Evolutionary conservation across 495 filamentous ascomycete species (phyloP).

Genomic region (Amphirosellinia nigrospora): DNA sequence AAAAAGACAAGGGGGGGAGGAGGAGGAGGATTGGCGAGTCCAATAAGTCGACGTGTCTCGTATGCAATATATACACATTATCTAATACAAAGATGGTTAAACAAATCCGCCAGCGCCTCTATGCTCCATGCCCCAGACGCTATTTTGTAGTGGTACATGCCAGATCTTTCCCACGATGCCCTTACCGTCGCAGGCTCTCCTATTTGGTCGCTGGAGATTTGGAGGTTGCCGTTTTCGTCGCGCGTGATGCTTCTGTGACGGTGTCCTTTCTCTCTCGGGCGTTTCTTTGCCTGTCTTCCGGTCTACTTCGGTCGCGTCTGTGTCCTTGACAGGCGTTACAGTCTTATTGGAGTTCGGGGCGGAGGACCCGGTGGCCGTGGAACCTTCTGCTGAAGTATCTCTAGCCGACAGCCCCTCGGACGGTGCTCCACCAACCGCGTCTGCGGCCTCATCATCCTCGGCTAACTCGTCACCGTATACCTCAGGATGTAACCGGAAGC

Average conservation of each 20-base stretch:
- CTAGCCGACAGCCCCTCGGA: conserved; percentile 36
- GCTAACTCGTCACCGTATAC: conserved; percentile 90
- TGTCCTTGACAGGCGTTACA: conserved; percentile 1
- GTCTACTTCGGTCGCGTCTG: conserved; percentile 13
- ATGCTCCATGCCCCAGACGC: conserved; percentile 21
- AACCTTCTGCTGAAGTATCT: conserved; percentile 10
- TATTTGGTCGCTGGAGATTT: conserved; percentile 6
- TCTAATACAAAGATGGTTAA: conserved; percentile 19
- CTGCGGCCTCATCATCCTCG: conserved; percentile 80
- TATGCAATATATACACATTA: conserved; percentile 27
- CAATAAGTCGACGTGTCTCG: conserved; percentile 14
- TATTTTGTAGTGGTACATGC: conserved; percentile 7
- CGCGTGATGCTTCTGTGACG: conserved; percentile 22
- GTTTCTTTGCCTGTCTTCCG: conserved; percentile 12
- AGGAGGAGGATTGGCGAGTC: not conserved
- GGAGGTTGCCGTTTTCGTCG: not conserved
- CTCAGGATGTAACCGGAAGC: conserved; percentile 90
- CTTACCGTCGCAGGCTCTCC: not conserved
- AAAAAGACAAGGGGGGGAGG: not conserved
- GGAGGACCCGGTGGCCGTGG: conserved; percentile 15
- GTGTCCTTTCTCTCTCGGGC: conserved; percentile 26
- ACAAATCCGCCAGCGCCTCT: conserved; percentile 15
- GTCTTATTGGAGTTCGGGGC: conserved; percentile 17
- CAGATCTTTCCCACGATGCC: not conserved
- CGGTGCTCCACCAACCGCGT: conserved; percentile 45